Conservation (phyloP, 495 filamentous ascomycete genomes). For the Penicillium roqueforti region DNA sequence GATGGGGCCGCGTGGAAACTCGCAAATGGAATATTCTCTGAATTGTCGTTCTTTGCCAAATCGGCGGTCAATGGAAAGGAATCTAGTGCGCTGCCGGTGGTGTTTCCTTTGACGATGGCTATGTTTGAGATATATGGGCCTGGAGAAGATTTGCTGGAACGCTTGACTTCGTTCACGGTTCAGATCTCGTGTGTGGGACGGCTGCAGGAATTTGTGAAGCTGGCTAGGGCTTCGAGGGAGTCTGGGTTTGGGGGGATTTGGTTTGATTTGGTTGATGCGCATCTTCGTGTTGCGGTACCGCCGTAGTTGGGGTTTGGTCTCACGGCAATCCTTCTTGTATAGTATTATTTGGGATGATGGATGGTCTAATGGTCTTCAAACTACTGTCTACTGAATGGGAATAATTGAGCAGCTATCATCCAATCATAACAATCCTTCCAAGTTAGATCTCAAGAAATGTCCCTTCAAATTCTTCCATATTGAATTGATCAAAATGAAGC, state of each 20-base stretch:
- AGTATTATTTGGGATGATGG: background rate
- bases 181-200: slow-evolving; percentile 23
- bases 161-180: slow-evolving; percentile 17
- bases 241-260: slow-evolving; percentile 22
- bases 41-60: slow-evolving; percentile 22
- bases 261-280: slow-evolving; percentile 29
- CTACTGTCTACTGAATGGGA: too few relatives aligned
- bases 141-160: slow-evolving; percentile 23
- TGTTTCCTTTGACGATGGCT: slow-evolving; percentile 27
- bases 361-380: background rate
- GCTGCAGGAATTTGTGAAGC: slow-evolving; percentile 23
- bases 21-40: slow-evolving; percentile 27
- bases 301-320: slow-evolving; percentile 7
- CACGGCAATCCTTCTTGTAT: background rate
- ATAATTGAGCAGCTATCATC: too few relatives aligned
- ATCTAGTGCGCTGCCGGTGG: slow-evolving; percentile 20
- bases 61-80: slow-evolving; percentile 8
- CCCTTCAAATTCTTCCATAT: too few relatives aligned
- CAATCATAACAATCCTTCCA: too few relatives aligned
- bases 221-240: slow-evolving; percentile 18
- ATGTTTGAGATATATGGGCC: slow-evolving; percentile 28
- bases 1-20: slow-evolving; percentile 17
- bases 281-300: slow-evolving; percentile 26
- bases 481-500: too few relatives aligned
- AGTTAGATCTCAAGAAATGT: too few relatives aligned